Evolutionary conservation across 495 filamentous ascomycete species (phyloP).

Genomic region (Pseudotulostoma volvatum): DNA sequence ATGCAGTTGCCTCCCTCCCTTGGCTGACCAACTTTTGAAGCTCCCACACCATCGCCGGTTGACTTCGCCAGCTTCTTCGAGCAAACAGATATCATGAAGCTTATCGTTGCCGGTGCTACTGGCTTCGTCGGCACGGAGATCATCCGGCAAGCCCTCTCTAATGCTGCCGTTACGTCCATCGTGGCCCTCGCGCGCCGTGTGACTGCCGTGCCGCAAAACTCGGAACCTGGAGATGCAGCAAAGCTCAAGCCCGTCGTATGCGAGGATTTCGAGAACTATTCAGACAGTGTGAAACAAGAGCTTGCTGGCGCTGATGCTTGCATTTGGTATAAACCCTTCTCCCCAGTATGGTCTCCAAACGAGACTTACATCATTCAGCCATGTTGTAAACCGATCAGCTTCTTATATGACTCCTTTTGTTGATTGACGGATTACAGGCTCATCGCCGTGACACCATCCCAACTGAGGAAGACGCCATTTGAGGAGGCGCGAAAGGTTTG

Average conservation of each 20-base stretch:
- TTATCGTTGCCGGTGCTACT: slow-evolving; percentile 33
- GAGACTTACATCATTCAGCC: neutral
- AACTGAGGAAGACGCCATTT: slow-evolving; percentile 17
- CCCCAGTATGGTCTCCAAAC: slow-evolving; percentile 3
- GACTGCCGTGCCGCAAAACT: slow-evolving; percentile 12
- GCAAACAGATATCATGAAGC: no score
- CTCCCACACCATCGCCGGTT: no score
- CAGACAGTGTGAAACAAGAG: slow-evolving; percentile 23
- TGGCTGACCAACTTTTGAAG: no score
- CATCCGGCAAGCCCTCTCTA: slow-evolving; percentile 24
- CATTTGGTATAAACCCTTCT: slow-evolving; percentile 26
- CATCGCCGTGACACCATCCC: slow-evolving; percentile 26
- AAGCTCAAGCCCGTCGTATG: slow-evolving; percentile 26
- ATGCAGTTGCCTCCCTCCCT: no score
- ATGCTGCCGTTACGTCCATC: slow-evolving; percentile 22
- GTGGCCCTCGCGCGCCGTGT: slow-evolving; percentile 24
- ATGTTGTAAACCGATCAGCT: no score
- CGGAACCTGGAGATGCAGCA: slow-evolving; percentile 10
- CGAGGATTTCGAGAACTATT: slow-evolving; percentile 26
- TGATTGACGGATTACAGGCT: slow-evolving; percentile 13
- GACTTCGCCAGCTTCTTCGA: no score
- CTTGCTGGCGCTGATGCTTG: slow-evolving; percentile 33
- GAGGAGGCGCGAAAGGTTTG: slow-evolving; percentile 27
- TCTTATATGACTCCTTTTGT: neutral
- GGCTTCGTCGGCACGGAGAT: slow-evolving; percentile 32